Conservation (phyloP, 768 basidiomycete genomes). For the Tulasnella sp. region DNA sequence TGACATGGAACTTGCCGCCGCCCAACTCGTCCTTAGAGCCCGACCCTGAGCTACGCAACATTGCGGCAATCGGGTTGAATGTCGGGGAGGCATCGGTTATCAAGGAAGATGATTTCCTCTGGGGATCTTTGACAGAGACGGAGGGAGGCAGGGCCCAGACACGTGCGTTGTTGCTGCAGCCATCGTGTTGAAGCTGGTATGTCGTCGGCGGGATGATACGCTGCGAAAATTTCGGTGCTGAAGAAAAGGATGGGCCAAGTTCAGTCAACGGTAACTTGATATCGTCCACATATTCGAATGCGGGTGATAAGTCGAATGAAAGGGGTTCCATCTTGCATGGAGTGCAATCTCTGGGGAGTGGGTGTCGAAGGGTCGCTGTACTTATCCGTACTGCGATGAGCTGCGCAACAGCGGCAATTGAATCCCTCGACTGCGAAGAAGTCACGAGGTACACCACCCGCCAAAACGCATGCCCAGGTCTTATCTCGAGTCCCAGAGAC, state of each 20-base stretch:
- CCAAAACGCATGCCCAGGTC: too few species aligned
- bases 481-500: too few species aligned
- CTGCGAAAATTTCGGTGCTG: background rate
- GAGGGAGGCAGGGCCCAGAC: background rate
- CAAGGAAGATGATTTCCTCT: background rate
- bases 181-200: slow-evolving; percentile 1
- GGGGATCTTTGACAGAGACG: background rate
- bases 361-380: background rate
- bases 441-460: too few species aligned
- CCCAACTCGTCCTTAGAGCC: background rate
- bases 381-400: too few species aligned
- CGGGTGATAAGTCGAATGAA: background rate
- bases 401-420: too few species aligned
- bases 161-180: background rate
- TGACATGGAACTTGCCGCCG: background rate
- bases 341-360: background rate
- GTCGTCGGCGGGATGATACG: background rate
- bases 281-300: background rate
- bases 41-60: background rate
- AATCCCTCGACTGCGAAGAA: too few species aligned
- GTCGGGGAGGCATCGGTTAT: background rate
- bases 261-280: background rate
- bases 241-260: background rate
- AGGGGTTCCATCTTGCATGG: background rate
- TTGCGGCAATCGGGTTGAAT: background rate